Conservation (phyloP, 768 basidiomycete species). For the Phaffia australis region DNA sequence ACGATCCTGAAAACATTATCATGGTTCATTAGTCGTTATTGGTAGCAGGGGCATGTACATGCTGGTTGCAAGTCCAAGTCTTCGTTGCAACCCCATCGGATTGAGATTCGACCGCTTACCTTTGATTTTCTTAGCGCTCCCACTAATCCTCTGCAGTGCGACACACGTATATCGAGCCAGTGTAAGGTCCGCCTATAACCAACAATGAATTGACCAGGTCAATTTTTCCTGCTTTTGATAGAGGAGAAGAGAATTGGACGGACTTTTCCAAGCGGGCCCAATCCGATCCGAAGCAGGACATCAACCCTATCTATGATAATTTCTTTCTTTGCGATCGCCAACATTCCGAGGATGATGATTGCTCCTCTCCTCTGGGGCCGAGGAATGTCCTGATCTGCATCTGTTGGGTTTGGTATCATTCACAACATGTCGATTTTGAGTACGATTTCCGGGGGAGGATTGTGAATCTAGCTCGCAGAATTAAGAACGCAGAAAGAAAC, state of each 20-base stretch:
- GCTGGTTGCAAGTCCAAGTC: no score
- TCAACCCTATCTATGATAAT: slow-evolving; percentile 76
- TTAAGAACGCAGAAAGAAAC: slow-evolving; percentile 32
- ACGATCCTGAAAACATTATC: slow-evolving; percentile 50
- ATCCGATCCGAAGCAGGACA: slow-evolving; percentile 68
- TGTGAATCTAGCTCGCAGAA: not conserved
- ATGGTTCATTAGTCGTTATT: slow-evolving; percentile 7
- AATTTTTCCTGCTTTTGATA: not conserved
- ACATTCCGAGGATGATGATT: slow-evolving; percentile 93
- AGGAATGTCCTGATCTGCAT: slow-evolving; percentile 61
- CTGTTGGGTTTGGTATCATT: slow-evolving; percentile 40
- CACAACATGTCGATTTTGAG: not conserved
- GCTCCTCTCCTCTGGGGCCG: slow-evolving; percentile 81
- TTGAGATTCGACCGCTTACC: slow-evolving; percentile 43
- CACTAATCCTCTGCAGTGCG: slow-evolving; percentile 80
- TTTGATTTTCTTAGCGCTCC: slow-evolving; percentile 94
- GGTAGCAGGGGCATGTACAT: no score
- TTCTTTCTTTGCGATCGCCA: slow-evolving; percentile 69
- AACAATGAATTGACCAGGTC: not conserved
- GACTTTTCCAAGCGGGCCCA: slow-evolving; percentile 76
- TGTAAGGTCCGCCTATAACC: slow-evolving; percentile 62
- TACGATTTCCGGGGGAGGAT: not conserved
- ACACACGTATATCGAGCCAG: slow-evolving; percentile 90
- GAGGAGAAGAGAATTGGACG: slow-evolving; percentile 14
- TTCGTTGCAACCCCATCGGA: not conserved